Conservation (phyloP, 768 basidiomycete genomes). For the Boletus sensibilis region DNA sequence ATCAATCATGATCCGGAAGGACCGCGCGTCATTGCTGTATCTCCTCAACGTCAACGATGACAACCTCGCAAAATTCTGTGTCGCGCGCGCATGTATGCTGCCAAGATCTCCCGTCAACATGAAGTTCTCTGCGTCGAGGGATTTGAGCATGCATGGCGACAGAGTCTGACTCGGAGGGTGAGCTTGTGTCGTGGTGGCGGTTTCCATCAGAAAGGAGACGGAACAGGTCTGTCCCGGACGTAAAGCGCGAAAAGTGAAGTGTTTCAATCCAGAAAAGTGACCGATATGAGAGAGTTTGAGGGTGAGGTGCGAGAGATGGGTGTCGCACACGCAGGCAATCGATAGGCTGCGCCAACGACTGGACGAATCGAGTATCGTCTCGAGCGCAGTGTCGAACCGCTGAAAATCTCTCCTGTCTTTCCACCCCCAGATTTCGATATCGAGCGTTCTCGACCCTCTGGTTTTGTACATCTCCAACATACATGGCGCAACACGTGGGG, state of each 20-base stretch:
- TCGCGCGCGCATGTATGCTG: slow-evolving; percentile 14
- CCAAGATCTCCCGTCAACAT: slow-evolving; percentile 20
- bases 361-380: slow-evolving; percentile 26
- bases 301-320: slow-evolving; percentile 30
- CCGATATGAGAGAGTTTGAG: slow-evolving; percentile 24
- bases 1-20: slow-evolving; percentile 31
- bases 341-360: slow-evolving; percentile 30
- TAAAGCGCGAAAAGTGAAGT: slow-evolving; percentile 31
- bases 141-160: slow-evolving; percentile 21
- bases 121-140: slow-evolving; percentile 32
- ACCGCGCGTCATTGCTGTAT: slow-evolving; percentile 27
- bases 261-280: slow-evolving; percentile 23
- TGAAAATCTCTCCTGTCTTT: slow-evolving; percentile 33
- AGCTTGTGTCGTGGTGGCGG: slow-evolving; percentile 1
- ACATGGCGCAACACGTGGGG: slow-evolving; percentile 17
- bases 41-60: slow-evolving; percentile 30
- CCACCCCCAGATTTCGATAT: slow-evolving; percentile 30
- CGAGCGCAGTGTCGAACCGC: slow-evolving; percentile 27
- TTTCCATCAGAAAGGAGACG: slow-evolving; percentile 25
- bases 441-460: slow-evolving; percentile 27
- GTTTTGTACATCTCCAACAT: slow-evolving; percentile 27
- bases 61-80: slow-evolving; percentile 20
- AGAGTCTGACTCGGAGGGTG: not conserved
- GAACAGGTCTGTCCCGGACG: slow-evolving; percentile 32
- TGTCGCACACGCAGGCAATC: slow-evolving; percentile 28